Conservation (phyloP, 1,284 basidiomycete genomes). For the Papiliotrema nemorosa region DNA sequence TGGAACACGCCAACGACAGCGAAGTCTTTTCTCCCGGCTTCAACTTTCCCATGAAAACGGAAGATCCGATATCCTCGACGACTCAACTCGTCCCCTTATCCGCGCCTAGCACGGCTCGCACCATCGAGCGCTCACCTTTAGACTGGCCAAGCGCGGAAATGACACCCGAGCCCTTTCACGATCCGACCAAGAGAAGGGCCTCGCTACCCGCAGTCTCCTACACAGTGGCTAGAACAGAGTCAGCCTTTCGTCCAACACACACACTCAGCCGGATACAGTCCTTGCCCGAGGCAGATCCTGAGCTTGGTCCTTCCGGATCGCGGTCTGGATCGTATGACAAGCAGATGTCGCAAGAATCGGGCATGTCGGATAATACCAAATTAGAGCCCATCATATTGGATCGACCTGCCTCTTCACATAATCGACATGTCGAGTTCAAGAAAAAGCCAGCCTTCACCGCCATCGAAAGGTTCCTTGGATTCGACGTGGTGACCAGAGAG, state of each 20-base stretch:
- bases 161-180: not conserved
- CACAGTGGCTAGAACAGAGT: not conserved
- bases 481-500: conserved; percentile 44
- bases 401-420: too few species aligned
- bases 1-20: not conserved
- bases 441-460: conserved; percentile 6
- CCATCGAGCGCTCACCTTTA: not conserved
- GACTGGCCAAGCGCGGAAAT: not conserved
- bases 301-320: conserved; percentile 5
- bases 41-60: conserved; percentile 26
- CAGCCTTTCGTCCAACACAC: conserved; percentile 4
- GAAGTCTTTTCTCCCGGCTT: conserved; percentile 29
- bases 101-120: not conserved
- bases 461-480: conserved; percentile 37
- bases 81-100: conserved; percentile 7
- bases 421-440: conserved; percentile 5
- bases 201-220: conserved; percentile 23
- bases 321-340: conserved; percentile 1
- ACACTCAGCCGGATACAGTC: conserved; percentile 42
- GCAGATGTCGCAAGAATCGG: not conserved
- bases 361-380: not conserved
- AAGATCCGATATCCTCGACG: conserved; percentile 8
- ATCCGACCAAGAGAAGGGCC: conserved; percentile 16
- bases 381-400: too few species aligned
- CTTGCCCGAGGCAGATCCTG: conserved; percentile 36